phyloP scores from a whole-genome alignment of 2,329 filamentous ascomycete genomes.

The Trichoderma sp. region DNA sequence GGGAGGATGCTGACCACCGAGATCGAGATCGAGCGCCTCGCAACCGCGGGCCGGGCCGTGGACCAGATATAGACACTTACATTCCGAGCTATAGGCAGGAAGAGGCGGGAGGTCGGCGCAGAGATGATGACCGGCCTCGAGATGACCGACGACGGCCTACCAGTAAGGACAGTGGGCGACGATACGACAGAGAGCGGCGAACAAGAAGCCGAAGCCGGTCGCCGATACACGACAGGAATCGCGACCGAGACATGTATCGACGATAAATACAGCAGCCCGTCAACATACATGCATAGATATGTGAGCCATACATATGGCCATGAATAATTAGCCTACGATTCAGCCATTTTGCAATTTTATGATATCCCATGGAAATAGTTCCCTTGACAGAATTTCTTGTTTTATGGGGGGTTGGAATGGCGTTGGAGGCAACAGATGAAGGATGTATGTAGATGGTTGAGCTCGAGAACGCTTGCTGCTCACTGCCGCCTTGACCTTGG shows the following conservation, averaged over 20 bases:
- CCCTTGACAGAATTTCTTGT: background rate
- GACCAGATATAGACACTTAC: conserved; percentile 47
- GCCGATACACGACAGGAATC: conserved; percentile 37
- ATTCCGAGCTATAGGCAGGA: conserved; percentile 47
- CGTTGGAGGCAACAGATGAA: background rate
- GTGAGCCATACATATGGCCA: background rate
- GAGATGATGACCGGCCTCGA: conserved; percentile 34
- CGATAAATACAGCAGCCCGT: conserved; percentile 21
- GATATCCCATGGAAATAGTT: conserved; percentile 16
- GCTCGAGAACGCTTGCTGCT: background rate
- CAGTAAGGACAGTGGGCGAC: conserved; percentile 35
- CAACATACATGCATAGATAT: background rate
- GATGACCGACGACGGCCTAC: conserved; percentile 33
- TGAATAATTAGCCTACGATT: background rate
- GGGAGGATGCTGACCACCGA: conserved; percentile 39
- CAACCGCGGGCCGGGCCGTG: conserved; percentile 31
- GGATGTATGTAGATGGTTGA: background rate
- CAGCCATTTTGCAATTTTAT: conserved; percentile 1
- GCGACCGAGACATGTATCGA: conserved; percentile 47
- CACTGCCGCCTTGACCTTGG: background rate
- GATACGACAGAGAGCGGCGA: conserved; percentile 41
- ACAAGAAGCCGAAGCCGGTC: conserved; percentile 42
- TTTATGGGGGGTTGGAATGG: background rate
- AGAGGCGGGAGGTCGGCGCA: conserved; percentile 32
- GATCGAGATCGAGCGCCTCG: conserved; percentile 42